These are phyloP conservation scores for Trichopus zeylanicus DNA, from an alignment of 116 monocot species.

Conservation along the genomic window DNA sequence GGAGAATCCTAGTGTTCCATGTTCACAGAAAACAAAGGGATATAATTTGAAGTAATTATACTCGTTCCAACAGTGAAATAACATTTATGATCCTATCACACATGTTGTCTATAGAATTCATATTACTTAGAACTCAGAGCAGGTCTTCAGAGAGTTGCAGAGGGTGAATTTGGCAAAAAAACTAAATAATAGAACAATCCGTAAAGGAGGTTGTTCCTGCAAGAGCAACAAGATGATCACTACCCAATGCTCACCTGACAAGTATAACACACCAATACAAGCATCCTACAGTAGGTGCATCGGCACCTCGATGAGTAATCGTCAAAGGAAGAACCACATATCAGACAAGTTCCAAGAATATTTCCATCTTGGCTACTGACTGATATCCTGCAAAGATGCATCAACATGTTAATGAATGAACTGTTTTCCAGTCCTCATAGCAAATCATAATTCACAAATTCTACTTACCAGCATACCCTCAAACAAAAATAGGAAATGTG, in stretches of 20 bases:
- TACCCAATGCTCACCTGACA: constrained; percentile 59
- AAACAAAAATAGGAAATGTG: background rate
- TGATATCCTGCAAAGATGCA: constrained; percentile 45
- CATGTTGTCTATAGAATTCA: no score
- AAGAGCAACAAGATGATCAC: background rate
- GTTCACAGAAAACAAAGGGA: no score
- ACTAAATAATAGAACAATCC: no score
- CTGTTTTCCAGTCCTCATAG: background rate
- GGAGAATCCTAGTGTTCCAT: no score
- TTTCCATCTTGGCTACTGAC: constrained; percentile 60
- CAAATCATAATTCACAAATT: background rate
- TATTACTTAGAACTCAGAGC: background rate
- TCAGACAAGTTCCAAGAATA: constrained; percentile 64
- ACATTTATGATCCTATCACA: no score
- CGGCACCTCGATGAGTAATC: constrained; percentile 84
- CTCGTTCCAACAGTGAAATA: no score
- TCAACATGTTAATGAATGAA: background rate
- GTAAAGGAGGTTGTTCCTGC: no score
- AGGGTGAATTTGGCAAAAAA: no score
- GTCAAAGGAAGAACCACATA: constrained; percentile 74
- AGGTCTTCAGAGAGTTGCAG: no score
- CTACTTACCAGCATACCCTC: background rate
- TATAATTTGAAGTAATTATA: no score
- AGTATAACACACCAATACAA: constrained; percentile 70
- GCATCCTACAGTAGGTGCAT: constrained; percentile 73